Base-by-base conservation (phyloP, 192 early-diverging fungal species). In the Nowakowskiella sp. region DNA sequence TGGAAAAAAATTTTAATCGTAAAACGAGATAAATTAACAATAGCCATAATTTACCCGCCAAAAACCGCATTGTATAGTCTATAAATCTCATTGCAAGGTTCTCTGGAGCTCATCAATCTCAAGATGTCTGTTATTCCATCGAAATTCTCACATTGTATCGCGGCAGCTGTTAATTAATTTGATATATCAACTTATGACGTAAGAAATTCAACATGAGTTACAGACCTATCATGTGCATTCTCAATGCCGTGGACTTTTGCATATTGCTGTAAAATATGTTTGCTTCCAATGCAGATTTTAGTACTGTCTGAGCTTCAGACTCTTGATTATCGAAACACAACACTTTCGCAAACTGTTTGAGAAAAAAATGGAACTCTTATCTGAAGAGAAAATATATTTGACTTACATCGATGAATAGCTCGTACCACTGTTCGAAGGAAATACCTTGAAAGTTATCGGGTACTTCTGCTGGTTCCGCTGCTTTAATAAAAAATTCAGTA, bases 141-240 rank as follows among this genome's bases (percentile, higher is more conserved):
- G n/a, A 42, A 66, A 45, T 72, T 67, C 0, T 60, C 70, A 21
- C 58, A 61, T 22, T 70, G 55, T 7, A 67, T 45, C 4, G 70
- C 70, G 1, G 60, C 28, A 1, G 61, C 25, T 71, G n/a, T 10
- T 44, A 19, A 26, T 10, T 2, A 56, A 31, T 10, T 2, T 42
- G 26, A 58, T 4, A 7, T 30, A 27, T 13, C 16, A 16, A 31
- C n/a, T n/a, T n/a, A 51, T 28, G 19, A 62, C 6, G 30, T 25
- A 1, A 51, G 0, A 62, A 29, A 45, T 22, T 10, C 1, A n/a
- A n/a, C n/a, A n/a, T n/a, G 34, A 30, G 31, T n/a, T 1, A 44
- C 58, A 69, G 72, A 87, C 86, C 74, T 25, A 88, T 61, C 57
- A 80, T 69, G 33, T 76, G 68, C 25, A 86, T 9, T 42, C 71